These are phyloP conservation scores for Fusarium staphyleae DNA, from an alignment of 2,329 filamentous ascomycete species.

Conservation along the genomic window DNA sequence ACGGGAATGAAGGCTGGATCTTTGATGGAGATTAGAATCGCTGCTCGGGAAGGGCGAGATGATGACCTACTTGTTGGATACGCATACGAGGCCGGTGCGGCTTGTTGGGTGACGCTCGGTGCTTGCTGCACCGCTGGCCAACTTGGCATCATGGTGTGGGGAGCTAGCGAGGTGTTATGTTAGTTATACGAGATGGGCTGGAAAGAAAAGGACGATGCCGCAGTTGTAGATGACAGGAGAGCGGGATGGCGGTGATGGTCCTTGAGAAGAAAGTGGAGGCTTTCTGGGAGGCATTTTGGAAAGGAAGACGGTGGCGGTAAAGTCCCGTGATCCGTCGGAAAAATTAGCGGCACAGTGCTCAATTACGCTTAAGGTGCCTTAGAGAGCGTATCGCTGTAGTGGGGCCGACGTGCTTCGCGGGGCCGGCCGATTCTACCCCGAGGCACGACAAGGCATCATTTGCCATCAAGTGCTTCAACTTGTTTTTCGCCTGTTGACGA, in stretches of 20 bases:
- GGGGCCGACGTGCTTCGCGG: slow-evolving; percentile 25
- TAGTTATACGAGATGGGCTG: slow-evolving; percentile 36
- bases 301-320: slow-evolving; percentile 34
- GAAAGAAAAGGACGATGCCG: slow-evolving; percentile 25
- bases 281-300: slow-evolving; percentile 38
- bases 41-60: background rate
- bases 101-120: slow-evolving; percentile 52
- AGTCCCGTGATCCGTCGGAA: slow-evolving; percentile 38
- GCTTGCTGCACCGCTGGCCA: slow-evolving; percentile 49
- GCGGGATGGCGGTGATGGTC: slow-evolving; percentile 17
- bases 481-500: background rate
- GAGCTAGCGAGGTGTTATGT: slow-evolving; percentile 32
- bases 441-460: slow-evolving; percentile 21
- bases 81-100: slow-evolving; percentile 46
- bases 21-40: slow-evolving; percentile 40
- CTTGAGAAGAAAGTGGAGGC: slow-evolving; percentile 16
- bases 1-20: slow-evolving; percentile 67
- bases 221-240: slow-evolving; percentile 15
- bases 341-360: slow-evolving; percentile 8
- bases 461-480: slow-evolving; percentile 10
- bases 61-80: slow-evolving; percentile 50
- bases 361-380: background rate
- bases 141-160: slow-evolving; percentile 46
- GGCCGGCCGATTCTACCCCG: slow-evolving; percentile 18
- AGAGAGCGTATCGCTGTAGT: slow-evolving; percentile 29